A percentile compares a stretch with the other conserved stretches of the same genome.
Evolutionary conservation across 163 green algal species (phyloP).

Genomic region (Scenedesmus sp.): DNA sequence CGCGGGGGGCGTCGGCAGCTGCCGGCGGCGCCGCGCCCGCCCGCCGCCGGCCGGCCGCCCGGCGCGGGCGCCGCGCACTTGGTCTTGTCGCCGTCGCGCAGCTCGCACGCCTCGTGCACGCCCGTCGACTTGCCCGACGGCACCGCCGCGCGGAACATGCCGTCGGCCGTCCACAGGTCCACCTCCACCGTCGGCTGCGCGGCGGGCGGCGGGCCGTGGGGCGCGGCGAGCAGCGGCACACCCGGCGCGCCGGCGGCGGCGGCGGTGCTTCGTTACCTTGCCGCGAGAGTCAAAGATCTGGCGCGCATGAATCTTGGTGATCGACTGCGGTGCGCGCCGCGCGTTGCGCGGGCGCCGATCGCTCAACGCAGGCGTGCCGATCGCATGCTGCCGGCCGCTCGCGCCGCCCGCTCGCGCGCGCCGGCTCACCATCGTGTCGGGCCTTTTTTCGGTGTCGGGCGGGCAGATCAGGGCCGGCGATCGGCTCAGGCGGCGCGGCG

Average conservation of each 20-base stretch:
- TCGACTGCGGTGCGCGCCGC: too few relatives aligned
- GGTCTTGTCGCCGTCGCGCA: constrained; percentile 89
- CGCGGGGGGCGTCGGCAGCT: not conserved
- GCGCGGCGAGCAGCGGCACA: not conserved
- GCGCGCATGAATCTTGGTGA: constrained; percentile 89
- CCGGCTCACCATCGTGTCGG: too few relatives aligned
- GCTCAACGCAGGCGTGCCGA: too few relatives aligned
- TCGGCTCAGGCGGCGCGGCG: too few relatives aligned
- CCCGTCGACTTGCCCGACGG: constrained; percentile 96
- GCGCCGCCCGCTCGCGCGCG: too few relatives aligned
- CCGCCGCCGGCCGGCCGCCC: not conserved
- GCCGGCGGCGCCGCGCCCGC: not conserved
- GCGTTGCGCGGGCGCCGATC: too few relatives aligned
- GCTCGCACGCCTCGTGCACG: constrained; percentile 96
- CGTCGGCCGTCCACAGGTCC: constrained; percentile 86
- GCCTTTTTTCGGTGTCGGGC: too few relatives aligned
- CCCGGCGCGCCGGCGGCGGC: not conserved
- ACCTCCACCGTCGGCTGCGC: constrained; percentile 91
- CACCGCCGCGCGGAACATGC: constrained; percentile 90
- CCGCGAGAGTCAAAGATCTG: constrained; percentile 98
- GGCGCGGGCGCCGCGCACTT: not conserved
- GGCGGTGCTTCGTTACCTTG: constrained; percentile 63
- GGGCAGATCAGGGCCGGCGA: too few relatives aligned
- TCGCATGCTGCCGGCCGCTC: too few relatives aligned
- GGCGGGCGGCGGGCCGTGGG: not conserved